Evolutionary conservation across 2,329 filamentous ascomycete genomes (phyloP).

Genomic region (Colletotrichum shisoi): DNA sequence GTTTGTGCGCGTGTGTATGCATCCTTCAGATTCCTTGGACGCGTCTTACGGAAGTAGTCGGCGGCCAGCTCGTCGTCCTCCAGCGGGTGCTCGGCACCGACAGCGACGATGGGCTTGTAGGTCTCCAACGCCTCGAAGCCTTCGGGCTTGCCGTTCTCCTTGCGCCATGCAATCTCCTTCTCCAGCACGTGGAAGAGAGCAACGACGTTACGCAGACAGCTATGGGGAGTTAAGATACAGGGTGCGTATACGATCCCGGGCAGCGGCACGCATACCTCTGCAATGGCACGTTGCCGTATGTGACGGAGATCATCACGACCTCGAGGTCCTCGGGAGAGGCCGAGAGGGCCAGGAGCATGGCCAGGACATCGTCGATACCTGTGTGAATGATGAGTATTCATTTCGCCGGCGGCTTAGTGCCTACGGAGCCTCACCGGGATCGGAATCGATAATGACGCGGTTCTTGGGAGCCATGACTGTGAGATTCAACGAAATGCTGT

Average conservation of each 20-base stretch:
- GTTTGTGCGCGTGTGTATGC: too few species aligned
- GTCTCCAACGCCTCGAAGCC: slow-evolving; percentile 77
- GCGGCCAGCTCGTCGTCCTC: slow-evolving; percentile 82
- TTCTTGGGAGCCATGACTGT: slow-evolving; percentile 69
- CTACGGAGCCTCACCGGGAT: slow-evolving; percentile 69
- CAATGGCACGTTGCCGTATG: slow-evolving; percentile 92
- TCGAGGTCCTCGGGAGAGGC: slow-evolving; percentile 85
- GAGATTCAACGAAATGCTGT: neutral
- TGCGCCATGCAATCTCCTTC: slow-evolving; percentile 86
- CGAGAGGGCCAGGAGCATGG: slow-evolving; percentile 84
- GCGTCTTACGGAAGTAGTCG: slow-evolving; percentile 84
- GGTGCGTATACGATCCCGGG: neutral
- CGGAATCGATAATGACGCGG: slow-evolving; percentile 94
- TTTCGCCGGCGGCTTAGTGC: neutral
- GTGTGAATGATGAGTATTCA: slow-evolving; percentile 7
- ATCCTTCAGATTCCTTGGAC: neutral
- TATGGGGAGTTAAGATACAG: slow-evolving; percentile 47
- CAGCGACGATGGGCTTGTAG: slow-evolving; percentile 82
- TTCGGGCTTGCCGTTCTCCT: slow-evolving; percentile 68
- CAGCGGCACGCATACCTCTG: slow-evolving; percentile 66
- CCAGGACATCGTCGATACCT: slow-evolving; percentile 91
- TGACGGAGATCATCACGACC: slow-evolving; percentile 83
- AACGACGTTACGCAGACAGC: slow-evolving; percentile 86
- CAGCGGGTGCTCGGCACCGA: slow-evolving; percentile 85
- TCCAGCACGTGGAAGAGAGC: slow-evolving; percentile 92